phyloP scores from a whole-genome alignment of 495 filamentous ascomycete genomes.

The Penicillium simplicissimum region DNA sequence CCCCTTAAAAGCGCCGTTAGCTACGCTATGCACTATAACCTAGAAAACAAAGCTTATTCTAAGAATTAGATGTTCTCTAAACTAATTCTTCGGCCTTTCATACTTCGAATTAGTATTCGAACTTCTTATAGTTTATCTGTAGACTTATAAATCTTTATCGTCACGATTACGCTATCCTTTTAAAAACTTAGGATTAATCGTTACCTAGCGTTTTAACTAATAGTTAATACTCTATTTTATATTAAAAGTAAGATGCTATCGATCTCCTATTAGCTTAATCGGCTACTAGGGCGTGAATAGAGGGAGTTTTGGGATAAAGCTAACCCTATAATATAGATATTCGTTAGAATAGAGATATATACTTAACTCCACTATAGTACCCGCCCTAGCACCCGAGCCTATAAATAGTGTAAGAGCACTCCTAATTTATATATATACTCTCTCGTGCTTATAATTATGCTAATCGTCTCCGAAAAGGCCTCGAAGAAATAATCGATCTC shows the following conservation, averaged over 20 bases:
- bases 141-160: not conserved
- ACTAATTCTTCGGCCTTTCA: not conserved
- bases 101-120: not conserved
- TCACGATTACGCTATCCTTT: not conserved
- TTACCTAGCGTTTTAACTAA: not conserved
- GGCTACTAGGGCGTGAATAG: too few species aligned
- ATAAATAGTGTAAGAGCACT: too few species aligned
- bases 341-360: too few species aligned
- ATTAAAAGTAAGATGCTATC: not conserved
- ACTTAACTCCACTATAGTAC: too few species aligned
- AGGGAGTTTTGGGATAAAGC: too few species aligned
- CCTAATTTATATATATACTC: too few species aligned
- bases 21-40: conserved; percentile 17
- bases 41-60: not conserved
- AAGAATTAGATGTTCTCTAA: not conserved
- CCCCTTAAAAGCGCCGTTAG: conserved; percentile 28
- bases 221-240: not conserved
- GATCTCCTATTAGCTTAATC: not conserved
- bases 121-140: not conserved
- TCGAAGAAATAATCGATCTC: too few species aligned
- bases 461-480: too few species aligned
- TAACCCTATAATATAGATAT: too few species aligned
- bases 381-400: too few species aligned
- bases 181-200: not conserved
- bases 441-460: too few species aligned